Evolutionary conservation across 768 basidiomycete genomes (phyloP), one percentile per base, ranked within the genome.

Genomic region (Thelephora ganbajun): DNA sequence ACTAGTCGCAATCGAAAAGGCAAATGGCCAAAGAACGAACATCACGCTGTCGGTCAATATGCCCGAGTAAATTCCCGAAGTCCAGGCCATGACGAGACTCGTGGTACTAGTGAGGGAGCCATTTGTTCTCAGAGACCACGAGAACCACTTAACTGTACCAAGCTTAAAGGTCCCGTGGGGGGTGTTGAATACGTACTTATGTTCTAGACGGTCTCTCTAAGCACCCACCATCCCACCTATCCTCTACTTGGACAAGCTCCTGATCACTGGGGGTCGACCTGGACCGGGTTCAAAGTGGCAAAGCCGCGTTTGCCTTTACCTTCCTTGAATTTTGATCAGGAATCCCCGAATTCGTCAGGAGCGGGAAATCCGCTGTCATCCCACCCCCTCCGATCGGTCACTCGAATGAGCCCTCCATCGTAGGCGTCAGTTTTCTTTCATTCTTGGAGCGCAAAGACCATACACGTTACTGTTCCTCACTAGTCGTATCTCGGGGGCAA

Each of bases 321-420:
- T 11, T 42, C 12, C 48, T 13, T 9, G 9, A 9, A 30, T 7
- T 33, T 48, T 35, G 61, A 61, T 47, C 63, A 78, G 79, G 84
- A 86, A 68, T 88, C 85, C 59, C 85, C 84, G 9, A 80, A 79
- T 52, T 68, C 70, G 6, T 52, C 63, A 0, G 85, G 83, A 14
- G 69, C 69, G 6, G 79, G 80, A 4, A 83, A 88, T 57, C 70
- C 71, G 9, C 26, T 30, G 55, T 74, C 77, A 1, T 52, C 73
- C n/a, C n/a, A n/a, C 51, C 63, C 13, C 85, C 88, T 57, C 64
- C 80, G 1, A 9, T 9, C 9, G 5, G 74, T 72, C 11, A 84
- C 87, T 58, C 69, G 79, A 37, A 66, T 87, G 39, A 60, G 62
- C 19, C 72, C 86, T 30, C 26, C 9, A 30, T 30, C 5, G 9